phyloP scores from a whole-genome alignment of 345 rosid species.

The Mallotus nudiflorus region DNA sequence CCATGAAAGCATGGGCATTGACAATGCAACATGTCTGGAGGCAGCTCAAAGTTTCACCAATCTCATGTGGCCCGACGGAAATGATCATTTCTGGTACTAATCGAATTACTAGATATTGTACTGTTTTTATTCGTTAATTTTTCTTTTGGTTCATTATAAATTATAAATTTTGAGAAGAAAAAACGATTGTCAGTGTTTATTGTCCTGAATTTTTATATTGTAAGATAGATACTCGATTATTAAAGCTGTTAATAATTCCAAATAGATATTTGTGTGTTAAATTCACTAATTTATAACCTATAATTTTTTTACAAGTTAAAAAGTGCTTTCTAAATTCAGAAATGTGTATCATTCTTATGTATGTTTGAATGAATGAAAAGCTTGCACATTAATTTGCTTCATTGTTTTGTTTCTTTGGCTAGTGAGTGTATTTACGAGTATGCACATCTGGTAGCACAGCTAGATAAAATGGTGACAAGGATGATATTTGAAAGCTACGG shows the following conservation, averaged over 20 bases:
- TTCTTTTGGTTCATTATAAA: not conserved
- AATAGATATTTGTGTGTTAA: too few relatives aligned
- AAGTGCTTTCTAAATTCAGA: too few relatives aligned
- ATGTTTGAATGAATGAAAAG: too few relatives aligned
- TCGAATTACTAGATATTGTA: too few relatives aligned
- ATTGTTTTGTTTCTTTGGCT: not conserved
- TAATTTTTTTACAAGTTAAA: too few relatives aligned
- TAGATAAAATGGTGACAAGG: constrained; percentile 48
- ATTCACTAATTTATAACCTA: too few relatives aligned
- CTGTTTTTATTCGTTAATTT: not conserved
- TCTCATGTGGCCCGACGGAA: constrained; percentile 74
- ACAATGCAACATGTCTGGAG: constrained; percentile 43
- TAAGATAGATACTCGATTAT: too few relatives aligned
- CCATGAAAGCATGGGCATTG: constrained; percentile 77
- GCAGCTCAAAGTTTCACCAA: constrained; percentile 48
- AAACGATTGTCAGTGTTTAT: too few relatives aligned
- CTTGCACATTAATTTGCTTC: too few relatives aligned
- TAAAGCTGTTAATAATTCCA: too few relatives aligned
- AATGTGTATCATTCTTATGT: too few relatives aligned
- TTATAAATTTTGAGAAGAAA: too few relatives aligned
- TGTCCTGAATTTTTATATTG: not conserved
- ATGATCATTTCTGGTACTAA: constrained; percentile 51
- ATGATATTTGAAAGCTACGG: constrained; percentile 71
- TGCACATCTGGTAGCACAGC: constrained; percentile 41
- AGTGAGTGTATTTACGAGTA: constrained; percentile 31